Base-by-base conservation (phyloP, 1,284 basidiomycete genomes). In the Chondrostereum purpureum region DNA sequence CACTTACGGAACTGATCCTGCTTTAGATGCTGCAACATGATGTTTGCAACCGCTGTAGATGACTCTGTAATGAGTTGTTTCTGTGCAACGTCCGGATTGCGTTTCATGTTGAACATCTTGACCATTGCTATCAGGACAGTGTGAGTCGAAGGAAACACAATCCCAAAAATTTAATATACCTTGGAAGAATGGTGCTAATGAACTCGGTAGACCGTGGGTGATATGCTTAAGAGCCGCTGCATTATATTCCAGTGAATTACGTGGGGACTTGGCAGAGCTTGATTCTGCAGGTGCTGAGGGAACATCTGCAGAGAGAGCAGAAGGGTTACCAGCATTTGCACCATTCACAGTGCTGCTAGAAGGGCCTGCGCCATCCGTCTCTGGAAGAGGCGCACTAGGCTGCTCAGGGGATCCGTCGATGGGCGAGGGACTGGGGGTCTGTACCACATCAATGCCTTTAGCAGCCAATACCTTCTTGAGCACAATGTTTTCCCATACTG, bases 101-200 rank as follows among this genome's bases (percentile, higher is more conserved):
- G 78, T 47, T 94, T 78, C 19, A 84, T 86, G 58, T 90, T 82
- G 60, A 97, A 85, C 59, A 96, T 73, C 60, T 92, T 89, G 50
- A 93, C 86, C 49, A 93, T 80, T 13, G 89, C 91, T 92, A 50
- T 40, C 48, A 39, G 31, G 14, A 35, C 19, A 27, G 21, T 18
- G 39, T 54, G 12, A 55, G 41, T 44, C 46, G 35, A 42, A 39
- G 45, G 3, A 52, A 36, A 13, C 33, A 24, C 13, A 18, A 14
- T 3, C 4, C 24, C 20, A 21, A 13, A 34, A 8, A 41, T 47
- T 21, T 17, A 16, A 62, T 69, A 49, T 62, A 92, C 93, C 83
- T 75, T 91, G 88, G 68, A 96, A 92, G 62, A 98, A 88, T 3
- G 90, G 86, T 1, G 83, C 80, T 47, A 95, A 66, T 3, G 84